phyloP scores from a whole-genome alignment of 257 asterid genomes.

The Solanum pimpinellifolium region DNA sequence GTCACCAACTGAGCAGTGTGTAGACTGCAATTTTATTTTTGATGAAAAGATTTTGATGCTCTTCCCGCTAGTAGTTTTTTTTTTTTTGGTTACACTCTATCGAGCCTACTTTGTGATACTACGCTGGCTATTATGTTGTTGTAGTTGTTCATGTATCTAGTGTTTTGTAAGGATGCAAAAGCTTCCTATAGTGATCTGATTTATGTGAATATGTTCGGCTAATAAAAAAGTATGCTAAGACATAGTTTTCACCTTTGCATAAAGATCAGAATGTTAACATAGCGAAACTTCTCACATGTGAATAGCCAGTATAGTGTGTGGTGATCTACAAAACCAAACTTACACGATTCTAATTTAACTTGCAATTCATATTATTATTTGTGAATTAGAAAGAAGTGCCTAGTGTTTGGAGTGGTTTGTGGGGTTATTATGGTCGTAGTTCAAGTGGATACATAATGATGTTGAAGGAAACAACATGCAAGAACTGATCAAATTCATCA shows the following conservation, averaged over 20 bases:
- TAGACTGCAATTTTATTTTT: not conserved
- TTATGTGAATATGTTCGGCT: not conserved
- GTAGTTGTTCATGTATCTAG: not conserved
- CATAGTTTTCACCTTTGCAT: not conserved
- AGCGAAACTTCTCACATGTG: not conserved
- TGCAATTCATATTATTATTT: not conserved
- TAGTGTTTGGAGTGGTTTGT: not conserved
- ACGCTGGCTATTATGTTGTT: not conserved
- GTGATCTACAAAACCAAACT: not conserved
- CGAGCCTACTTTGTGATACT: not conserved
- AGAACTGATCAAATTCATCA: not conserved
- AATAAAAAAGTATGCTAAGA: not conserved
- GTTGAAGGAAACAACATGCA: not conserved
- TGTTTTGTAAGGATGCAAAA: not conserved
- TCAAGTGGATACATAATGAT: not conserved
- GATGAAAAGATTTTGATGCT: not conserved
- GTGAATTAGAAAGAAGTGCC: not conserved
- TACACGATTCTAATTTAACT: not conserved
- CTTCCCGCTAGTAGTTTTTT: no score
- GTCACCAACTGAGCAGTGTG: not conserved
- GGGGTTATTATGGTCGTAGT: not conserved
- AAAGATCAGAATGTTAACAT: not conserved
- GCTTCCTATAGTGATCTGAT: not conserved
- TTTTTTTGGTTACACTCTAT: not conserved
- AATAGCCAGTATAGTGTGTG: not conserved